Base-by-base conservation (phyloP, 1,139 yeast genomes). In the Protomyces inouyei region DNA sequence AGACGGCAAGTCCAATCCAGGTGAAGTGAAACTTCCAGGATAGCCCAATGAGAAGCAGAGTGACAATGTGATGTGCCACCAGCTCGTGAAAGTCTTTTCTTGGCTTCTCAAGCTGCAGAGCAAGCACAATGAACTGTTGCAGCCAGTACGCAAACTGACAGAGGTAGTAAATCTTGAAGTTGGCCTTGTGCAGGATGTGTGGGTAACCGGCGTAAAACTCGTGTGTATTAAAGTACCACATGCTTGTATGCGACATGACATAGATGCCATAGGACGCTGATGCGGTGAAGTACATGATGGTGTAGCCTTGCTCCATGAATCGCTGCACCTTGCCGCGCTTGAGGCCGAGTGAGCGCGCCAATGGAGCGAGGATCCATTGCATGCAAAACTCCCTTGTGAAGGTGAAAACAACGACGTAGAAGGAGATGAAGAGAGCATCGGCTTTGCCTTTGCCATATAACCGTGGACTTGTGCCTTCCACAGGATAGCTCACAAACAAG, bases 141-240 rank as follows among this genome's bases (percentile, higher is more conserved):
- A 91, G 85, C 99, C 99, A 93, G 76, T 90, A 93, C 1, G 97
- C 88, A 5, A 98, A 97, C 78, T 93, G 98, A 51, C 90, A 85
- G 69, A 93, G 79, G 75, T 93, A 95, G 74, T 87, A 95, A 18
- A 85, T 74, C 77, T 93, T 93, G 78, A 88, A 88, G 67, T 81
- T 78, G 67, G 80, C 81, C 66, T 83, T 86, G 73, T 88, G 91
- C 46, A 87, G 81, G 68, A 83, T 80, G 77, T 95, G 98, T 12
- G 98, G 98, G 74, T 87, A 93, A 38, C 82, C 78, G 64, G 76
- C 81, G 75, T 90, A 93, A 78, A 93, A 87, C 56, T 89, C 85
- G 3, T 84, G 80, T 6, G 97, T 93, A 74, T 88, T 82, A 76
- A 93, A 93, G 73, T 80, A 87, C 98, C 98, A 92, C 69, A 93